phyloP scores from a whole-genome alignment of 352 stramenopile species.

The Vaucheria bursata region DNA sequence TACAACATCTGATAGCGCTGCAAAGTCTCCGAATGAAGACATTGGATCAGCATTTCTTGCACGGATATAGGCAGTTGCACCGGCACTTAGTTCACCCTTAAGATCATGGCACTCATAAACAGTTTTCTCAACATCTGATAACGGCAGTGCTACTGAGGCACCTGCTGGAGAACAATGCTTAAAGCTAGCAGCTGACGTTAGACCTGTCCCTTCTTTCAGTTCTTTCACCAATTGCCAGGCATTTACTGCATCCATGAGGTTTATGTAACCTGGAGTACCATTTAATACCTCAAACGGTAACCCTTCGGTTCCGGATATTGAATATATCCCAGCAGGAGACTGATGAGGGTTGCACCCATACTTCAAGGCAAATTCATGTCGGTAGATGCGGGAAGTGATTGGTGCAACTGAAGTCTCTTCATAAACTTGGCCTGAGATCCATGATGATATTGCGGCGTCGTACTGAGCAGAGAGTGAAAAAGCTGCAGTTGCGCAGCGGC shows the following conservation, averaged over 20 bases:
- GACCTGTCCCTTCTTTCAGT: conserved; percentile 80
- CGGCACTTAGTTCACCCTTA: conserved; percentile 75
- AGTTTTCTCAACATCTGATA: conserved; percentile 74
- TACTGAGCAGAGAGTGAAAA: conserved; percentile 76
- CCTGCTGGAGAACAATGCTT: conserved; percentile 94
- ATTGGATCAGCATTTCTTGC: conserved; percentile 97
- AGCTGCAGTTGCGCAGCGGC: conserved; percentile 60
- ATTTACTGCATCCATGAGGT: conserved; percentile 96
- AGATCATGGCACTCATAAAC: conserved; percentile 79
- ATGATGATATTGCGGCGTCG: conserved; percentile 92
- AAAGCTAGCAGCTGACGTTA: conserved; percentile 90
- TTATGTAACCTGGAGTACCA: conserved; percentile 88
- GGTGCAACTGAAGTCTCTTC: conserved; percentile 42
- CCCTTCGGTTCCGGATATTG: conserved; percentile 53
- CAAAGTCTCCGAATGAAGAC: conserved; percentile 98
- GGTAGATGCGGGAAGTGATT: conserved; percentile 84
- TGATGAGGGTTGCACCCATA: conserved; percentile 99
- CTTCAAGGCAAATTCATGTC: conserved; percentile 75
- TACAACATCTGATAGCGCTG: conserved; percentile 92
- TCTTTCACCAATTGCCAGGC: conserved; percentile 97
- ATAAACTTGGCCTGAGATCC: conserved; percentile 60
- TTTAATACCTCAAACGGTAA: conserved; percentile 76
- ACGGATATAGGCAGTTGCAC: conserved; percentile 92
- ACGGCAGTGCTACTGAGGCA: conserved; percentile 86
- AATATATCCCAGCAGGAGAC: conserved; percentile 66